phyloP scores from a whole-genome alignment of 345 rosid species.

The Bretschneidera sinensis region DNA sequence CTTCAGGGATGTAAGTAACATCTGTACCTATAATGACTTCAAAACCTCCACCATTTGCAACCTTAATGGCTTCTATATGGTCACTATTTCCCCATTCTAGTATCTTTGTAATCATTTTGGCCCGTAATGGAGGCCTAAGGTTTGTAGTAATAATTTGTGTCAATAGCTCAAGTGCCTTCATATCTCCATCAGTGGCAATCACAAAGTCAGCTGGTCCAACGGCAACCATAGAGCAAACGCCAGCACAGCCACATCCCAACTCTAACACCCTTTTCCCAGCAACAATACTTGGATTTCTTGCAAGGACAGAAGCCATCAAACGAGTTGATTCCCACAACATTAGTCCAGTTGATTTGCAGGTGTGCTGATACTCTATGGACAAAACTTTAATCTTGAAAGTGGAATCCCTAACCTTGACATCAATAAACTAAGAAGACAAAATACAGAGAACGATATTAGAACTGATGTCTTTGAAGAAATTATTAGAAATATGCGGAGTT shows the following conservation, averaged over 20 bases:
- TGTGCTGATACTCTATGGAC: constrained; percentile 82
- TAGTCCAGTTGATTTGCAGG: constrained; percentile 86
- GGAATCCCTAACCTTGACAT: constrained; percentile 36
- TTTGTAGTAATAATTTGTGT: constrained; percentile 50
- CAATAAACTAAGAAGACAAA: constrained; percentile 37
- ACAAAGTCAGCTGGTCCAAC: constrained; percentile 53
- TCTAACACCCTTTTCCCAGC: constrained; percentile 66
- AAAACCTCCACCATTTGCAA: constrained; percentile 43
- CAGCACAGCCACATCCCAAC: constrained; percentile 76
- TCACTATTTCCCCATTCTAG: constrained; percentile 78
- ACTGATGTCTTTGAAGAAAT: not conserved
- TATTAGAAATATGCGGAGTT: not conserved
- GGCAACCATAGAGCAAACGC: constrained; percentile 90
- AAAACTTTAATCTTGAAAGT: constrained; percentile 48
- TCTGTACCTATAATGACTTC: constrained; percentile 82
- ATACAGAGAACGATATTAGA: not conserved
- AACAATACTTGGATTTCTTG: constrained; percentile 64
- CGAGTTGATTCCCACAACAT: constrained; percentile 97
- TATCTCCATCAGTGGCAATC: constrained; percentile 78
- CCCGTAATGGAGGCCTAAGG: constrained; percentile 32
- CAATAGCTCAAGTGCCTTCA: constrained; percentile 52
- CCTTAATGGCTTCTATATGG: constrained; percentile 48
- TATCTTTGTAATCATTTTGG: constrained; percentile 40
- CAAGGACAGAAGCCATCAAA: constrained; percentile 71
- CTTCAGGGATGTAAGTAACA: constrained; percentile 66